Base-by-base conservation (phyloP, 306 rosid species). In the Trifolium repens region DNA sequence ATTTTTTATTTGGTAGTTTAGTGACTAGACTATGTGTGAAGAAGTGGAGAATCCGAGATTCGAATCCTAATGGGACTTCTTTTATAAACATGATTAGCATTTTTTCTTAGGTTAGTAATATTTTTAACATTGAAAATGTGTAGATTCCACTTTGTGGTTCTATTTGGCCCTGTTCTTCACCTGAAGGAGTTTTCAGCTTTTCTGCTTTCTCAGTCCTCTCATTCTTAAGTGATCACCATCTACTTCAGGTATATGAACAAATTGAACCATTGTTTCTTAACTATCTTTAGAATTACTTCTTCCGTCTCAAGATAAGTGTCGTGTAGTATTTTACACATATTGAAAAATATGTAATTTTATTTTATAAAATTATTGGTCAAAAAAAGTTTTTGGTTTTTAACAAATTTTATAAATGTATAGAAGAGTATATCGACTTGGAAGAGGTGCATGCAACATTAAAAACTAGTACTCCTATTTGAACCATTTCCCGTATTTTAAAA, bases 61-160 rank as follows among this genome's bases (percentile, higher is more conserved):
- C 1, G 24, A 22, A 22, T 22, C 1, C 24, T 22, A 22, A 22
- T 1, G 1, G 24, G 1, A 22, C 1, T 4, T 44, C 5, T 71
- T 17, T 74, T 65, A 4, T 63, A 42, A 8, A 17, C 46, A 34
- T 70, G 11, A 16, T 35, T 47, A 47, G 4, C 61, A 46, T n/a
- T 62, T 47, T 69, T 13, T 65, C 10, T 8, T 40, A 69, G 78
- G 42, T 49, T 19, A 57, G 32, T 37, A 8, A 47, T 47, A 15
- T 22, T 34, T 34, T 37, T 34, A 62, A 64, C 67, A 49, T 50
- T 12, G 16, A 60, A 39, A 70, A 54, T 26, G 5, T 84, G 12
- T 39, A 91, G 96, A 69, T 86, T 84, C 98, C 98, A 46, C 67
- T 93, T 35, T 93, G 98, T 69, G 88, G 93, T 59, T 93, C 96